Evolutionary conservation across 148 eudicot species (phyloP).

Genomic region (Vaccinium macrocarpon): DNA sequence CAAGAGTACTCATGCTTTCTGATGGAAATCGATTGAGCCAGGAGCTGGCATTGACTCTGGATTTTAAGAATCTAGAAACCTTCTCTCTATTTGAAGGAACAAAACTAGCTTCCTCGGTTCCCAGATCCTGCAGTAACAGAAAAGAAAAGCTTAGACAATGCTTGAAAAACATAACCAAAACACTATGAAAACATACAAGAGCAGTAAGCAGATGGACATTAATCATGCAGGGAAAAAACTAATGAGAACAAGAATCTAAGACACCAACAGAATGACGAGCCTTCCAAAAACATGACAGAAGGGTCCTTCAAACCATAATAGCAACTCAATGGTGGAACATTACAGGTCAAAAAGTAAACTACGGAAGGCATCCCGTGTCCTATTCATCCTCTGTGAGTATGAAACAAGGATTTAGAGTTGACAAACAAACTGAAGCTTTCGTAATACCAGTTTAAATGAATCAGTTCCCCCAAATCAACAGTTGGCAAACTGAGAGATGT

Average conservation of each 20-base stretch:
- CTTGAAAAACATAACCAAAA: not conserved
- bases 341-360: not conserved
- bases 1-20: not conserved
- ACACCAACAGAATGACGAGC: not conserved
- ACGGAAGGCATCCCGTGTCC: not conserved
- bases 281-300: not conserved
- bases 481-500: not conserved
- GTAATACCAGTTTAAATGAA: not conserved
- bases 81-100: too few species aligned
- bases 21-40: not conserved
- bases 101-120: not conserved
- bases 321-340: not conserved
- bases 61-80: too few species aligned
- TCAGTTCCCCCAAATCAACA: not conserved
- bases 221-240: not conserved
- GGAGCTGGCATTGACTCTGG: too few species aligned
- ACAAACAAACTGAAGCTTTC: not conserved
- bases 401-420: not conserved
- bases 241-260: not conserved
- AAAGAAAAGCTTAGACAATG: not conserved
- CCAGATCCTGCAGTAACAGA: not conserved
- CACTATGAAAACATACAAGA: not conserved
- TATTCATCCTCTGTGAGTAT: not conserved
- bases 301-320: not conserved
- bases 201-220: not conserved